Evolutionary conservation across 2,329 filamentous ascomycete species (phyloP), one percentile per base, ranked within the genome.

Genomic region (Aplosporella prunicola): DNA sequence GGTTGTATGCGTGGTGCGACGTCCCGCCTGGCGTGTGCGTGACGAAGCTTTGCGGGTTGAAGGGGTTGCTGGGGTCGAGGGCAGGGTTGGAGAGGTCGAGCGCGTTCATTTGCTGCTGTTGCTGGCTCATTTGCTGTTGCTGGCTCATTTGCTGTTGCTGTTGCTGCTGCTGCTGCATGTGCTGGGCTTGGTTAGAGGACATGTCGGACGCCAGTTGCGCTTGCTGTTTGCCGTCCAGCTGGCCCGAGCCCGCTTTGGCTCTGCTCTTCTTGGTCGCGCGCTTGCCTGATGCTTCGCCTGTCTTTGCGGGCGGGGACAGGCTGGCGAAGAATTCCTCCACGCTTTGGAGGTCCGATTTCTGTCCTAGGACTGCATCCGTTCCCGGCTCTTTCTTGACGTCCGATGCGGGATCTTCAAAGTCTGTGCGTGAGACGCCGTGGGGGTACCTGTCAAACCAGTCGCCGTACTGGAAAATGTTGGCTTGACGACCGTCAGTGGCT

Each of bases 361-460:
- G 84, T 43, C 87, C 84, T 46, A 95, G 71, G 1, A 91, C 86
- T 1, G 82, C 87, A 53, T 95, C 87, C n/a, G 84, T 81, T 7
- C 82, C 81, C 26, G 75, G 80, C 51, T 93, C 83, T 48, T 80
- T 83, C 55, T 80, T 78, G 50, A 75, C 69, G 26, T 73, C 68
- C 4, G 69, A 63, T 18, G 74, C 76, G 1, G 83, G 80, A 47
- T 91, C 85, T 50, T 86, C 78, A 59, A 85, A 91, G 51, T 94
- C 86, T 2, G 78, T 72, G 43, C 84, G 78, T 3, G 84, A 85
- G 11, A 96, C 84, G 2, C 91, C 91, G 50, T 93, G 83, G 1
- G 91, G 91, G 55, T 95, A 96, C 46, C 83, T 76, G 53, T 91
- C 83, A 52, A 96, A 96, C 91, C 91, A 96, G 60, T 96, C 91